Conservation (phyloP, 192 early-diverging fungal species). For the Ambispora gerdemannii region DNA sequence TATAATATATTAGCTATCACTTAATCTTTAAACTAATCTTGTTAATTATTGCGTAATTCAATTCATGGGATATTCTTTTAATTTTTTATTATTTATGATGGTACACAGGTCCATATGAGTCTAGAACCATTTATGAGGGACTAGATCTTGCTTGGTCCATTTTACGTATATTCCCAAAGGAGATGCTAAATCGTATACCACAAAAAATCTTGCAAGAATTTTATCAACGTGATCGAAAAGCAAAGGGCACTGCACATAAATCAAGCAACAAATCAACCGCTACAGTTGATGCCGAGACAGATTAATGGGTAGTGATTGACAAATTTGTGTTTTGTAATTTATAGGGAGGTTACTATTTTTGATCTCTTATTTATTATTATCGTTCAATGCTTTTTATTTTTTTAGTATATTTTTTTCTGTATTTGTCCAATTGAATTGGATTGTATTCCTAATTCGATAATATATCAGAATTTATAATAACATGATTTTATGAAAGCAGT, state of each 20-base stretch:
- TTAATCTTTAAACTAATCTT: not conserved
- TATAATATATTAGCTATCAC: conserved; percentile 25
- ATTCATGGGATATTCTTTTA: no score
- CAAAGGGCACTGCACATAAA: conserved; percentile 47
- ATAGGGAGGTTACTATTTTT: no score
- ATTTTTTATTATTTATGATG: no score
- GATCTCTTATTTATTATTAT: no score
- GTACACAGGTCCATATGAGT: conserved; percentile 91
- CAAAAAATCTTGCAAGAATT: conserved; percentile 92
- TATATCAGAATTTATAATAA: no score
- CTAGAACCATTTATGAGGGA: conserved; percentile 94
- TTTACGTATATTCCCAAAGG: conserved; percentile 99
- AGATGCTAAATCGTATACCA: conserved; percentile 98
- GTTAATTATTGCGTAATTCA: not conserved
- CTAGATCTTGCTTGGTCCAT: conserved; percentile 98
- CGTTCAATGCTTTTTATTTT: no score
- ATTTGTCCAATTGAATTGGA: no score
- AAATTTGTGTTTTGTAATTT: no score
- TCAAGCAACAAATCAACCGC: not conserved
- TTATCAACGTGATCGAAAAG: conserved; percentile 79
- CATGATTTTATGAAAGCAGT: no score
- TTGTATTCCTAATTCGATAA: no score
- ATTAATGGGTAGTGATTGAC: no score
- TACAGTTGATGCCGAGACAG: not conserved
- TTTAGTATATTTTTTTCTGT: no score